Evolutionary conservation across 768 basidiomycete species (phyloP).

Genomic region (Boletus subcaerulescens): DNA sequence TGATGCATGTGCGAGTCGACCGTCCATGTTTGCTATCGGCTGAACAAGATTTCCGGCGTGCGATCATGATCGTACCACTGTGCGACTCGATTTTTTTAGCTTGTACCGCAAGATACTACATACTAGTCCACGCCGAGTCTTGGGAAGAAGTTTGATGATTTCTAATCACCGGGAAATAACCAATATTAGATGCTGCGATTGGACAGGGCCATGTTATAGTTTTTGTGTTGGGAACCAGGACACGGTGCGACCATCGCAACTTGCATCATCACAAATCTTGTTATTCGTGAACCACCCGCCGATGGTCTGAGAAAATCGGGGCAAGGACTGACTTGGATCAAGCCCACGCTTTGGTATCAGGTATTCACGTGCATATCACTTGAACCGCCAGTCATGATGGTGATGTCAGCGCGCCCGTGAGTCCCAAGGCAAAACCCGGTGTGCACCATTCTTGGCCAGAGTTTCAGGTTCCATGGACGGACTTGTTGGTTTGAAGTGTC

Average conservation of each 20-base stretch:
- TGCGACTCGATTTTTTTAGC: neutral
- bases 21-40: neutral
- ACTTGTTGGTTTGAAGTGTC: constrained; percentile 27
- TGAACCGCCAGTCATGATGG: constrained; percentile 38
- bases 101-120: neutral
- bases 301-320: constrained; percentile 1
- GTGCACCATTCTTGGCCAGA: neutral
- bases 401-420: constrained; percentile 29
- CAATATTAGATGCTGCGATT: neutral
- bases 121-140: neutral
- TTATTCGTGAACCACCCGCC: constrained; percentile 12
- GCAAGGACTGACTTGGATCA: too few species aligned
- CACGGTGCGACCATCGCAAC: neutral
- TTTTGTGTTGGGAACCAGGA: neutral
- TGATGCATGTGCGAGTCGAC: neutral
- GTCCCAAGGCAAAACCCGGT: constrained; percentile 53
- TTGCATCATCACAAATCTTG: constrained; percentile 2
- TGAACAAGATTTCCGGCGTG: neutral
- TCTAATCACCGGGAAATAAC: constrained; percentile 3
- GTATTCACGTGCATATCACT: constrained; percentile 24
- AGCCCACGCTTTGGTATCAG: too few species aligned
- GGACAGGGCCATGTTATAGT: constrained; percentile 1
- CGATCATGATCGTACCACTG: neutral
- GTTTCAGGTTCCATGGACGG: constrained; percentile 40
- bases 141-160: constrained; percentile 9